Evolutionary conservation across 1,139 yeast species (phyloP), one percentile per base, ranked within the genome.

Genomic region (Wickerhamomyces sp.): DNA sequence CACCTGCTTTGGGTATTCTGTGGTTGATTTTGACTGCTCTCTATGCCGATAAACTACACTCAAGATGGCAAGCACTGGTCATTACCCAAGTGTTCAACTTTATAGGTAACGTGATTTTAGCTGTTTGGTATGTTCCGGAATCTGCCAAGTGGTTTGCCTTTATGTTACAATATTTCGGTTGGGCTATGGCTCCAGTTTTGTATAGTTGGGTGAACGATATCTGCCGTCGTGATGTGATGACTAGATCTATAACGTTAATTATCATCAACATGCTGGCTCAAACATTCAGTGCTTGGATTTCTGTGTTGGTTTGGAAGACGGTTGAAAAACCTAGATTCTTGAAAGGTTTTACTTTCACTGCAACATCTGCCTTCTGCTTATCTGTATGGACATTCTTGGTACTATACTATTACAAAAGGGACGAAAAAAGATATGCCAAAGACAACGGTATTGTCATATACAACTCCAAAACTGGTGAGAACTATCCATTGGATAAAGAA

Each of bases 111-210:
- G 58, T 68, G 15, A 62, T 73, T 39, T 54, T 74, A 39, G 71
- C 73, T 3, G 66, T 65, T 4, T 73, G 78, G 78, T 45, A 64
- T 51, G 67, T 76, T 55, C 94, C 95, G 1, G 94, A 89, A 59
- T 76, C 95, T 2, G 78, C 88, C 3, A 77, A 78, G 49, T 92
- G 97, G 97, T 69, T 69, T 48, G 77, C 74, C 2, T 74, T 67
- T 51, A 60, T 69, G 58, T 53, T 69, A 13, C 65, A 64, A 31
- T 70, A 68, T 45, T 59, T 66, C 39, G 72, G 71, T 8, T 68
- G 72, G 65, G 69, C 76, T 16, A 65, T 61, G 56, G 65, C 72
- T 2, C 64, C 72, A 5, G 65, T 60, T 5, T 51, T 63, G 12
- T 67, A 65, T 39, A 60, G 67, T 28, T 66, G 70, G 68, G 53